These are phyloP conservation scores for Candida patagonica DNA, from an alignment of 805 yeast species.

Conservation along the genomic window DNA sequence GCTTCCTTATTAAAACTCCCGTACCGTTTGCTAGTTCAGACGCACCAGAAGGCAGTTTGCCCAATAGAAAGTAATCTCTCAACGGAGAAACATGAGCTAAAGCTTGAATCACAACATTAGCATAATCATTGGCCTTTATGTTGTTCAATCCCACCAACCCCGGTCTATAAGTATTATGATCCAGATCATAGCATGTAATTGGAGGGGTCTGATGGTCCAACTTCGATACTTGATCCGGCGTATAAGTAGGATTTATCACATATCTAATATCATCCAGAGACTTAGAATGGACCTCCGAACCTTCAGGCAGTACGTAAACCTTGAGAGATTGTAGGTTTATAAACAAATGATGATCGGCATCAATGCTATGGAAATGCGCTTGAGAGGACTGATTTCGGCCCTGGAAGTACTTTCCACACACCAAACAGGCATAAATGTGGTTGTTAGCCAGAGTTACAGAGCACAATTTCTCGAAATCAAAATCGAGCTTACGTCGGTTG, in stretches of 20 bases:
- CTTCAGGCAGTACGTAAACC: constrained; percentile 57
- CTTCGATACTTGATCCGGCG: constrained; percentile 25
- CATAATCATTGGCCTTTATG: constrained; percentile 41
- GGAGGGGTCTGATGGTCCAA: constrained; percentile 22
- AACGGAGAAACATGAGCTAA: constrained; percentile 45
- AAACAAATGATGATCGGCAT: constrained; percentile 53
- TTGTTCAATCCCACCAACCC: constrained; percentile 63
- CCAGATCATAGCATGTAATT: constrained; percentile 31
- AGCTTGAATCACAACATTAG: constrained; percentile 48
- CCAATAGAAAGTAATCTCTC: constrained; percentile 37
- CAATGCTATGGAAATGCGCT: constrained; percentile 59
- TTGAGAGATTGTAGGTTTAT: constrained; percentile 43
- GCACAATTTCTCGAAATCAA: constrained; percentile 63
- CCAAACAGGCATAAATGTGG: constrained; percentile 63
- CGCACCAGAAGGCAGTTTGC: not conserved
- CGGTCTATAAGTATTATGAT: constrained; percentile 39
- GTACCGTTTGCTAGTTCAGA: constrained; percentile 36
- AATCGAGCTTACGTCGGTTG: constrained; percentile 42
- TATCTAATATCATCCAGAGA: constrained; percentile 44
- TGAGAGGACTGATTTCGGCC: constrained; percentile 59
- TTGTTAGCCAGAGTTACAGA: constrained; percentile 48
- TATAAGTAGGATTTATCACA: constrained; percentile 44
- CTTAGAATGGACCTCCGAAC: constrained; percentile 33
- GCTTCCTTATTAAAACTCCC: constrained; percentile 40
- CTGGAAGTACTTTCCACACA: constrained; percentile 64